These are phyloP conservation scores for Arthroderma sp. DNA, from an alignment of 2,329 filamentous ascomycete genomes.

Conservation along the genomic window DNA sequence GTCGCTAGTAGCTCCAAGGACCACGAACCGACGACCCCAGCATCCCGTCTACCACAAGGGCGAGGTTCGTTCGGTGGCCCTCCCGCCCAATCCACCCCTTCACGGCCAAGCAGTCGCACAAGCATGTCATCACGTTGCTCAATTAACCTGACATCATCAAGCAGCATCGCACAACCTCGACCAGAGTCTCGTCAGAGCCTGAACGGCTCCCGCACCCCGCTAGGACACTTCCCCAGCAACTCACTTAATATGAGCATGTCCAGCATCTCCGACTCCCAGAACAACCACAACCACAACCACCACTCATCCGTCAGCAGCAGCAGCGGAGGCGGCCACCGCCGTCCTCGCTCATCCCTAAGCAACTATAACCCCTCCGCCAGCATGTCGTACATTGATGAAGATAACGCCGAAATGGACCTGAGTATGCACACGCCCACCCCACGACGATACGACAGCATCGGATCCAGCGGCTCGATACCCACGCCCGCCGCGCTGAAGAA, in stretches of 20 bases:
- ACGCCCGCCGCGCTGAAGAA: slow-evolving; percentile 39
- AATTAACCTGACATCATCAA: slow-evolving; percentile 30
- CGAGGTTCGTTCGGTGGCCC: slow-evolving; percentile 39
- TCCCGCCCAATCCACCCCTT: slow-evolving; percentile 10
- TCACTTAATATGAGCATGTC: slow-evolving; percentile 33
- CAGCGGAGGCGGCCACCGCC: slow-evolving; percentile 23
- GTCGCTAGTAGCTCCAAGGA: slow-evolving; percentile 29
- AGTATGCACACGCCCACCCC: slow-evolving; percentile 33
- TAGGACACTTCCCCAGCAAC: slow-evolving; percentile 43
- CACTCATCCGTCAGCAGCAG: not conserved
- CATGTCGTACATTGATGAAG: slow-evolving; percentile 45
- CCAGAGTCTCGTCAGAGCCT: slow-evolving; percentile 56
- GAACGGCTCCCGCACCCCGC: slow-evolving; percentile 49
- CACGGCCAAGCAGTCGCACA: slow-evolving; percentile 50
- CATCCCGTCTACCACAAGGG: slow-evolving; percentile 25
- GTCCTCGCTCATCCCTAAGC: slow-evolving; percentile 60
- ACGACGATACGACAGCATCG: slow-evolving; percentile 28
- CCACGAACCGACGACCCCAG: slow-evolving; percentile 23
- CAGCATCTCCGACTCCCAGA: not conserved
- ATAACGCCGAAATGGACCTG: slow-evolving; percentile 34
- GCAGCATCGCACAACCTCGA: slow-evolving; percentile 31
- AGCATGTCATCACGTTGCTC: slow-evolving; percentile 42
- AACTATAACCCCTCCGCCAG: slow-evolving; percentile 49
- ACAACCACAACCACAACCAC: not conserved
- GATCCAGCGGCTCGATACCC: slow-evolving; percentile 37